Evolutionary conservation across 441 rosid species (phyloP).

Genomic region (Aleurites moluccanus): DNA sequence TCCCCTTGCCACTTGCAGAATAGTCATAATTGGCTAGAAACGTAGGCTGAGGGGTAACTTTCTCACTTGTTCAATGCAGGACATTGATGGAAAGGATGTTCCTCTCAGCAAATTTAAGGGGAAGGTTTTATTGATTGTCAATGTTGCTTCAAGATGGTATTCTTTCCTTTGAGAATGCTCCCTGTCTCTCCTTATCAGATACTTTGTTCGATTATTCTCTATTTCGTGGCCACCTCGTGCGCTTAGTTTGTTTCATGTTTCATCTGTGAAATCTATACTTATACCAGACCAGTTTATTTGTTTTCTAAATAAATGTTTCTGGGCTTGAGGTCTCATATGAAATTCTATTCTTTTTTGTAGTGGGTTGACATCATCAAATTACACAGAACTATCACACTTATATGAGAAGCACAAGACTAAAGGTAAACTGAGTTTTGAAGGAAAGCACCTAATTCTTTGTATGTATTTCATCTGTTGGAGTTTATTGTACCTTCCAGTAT

Average conservation of each 20-base stretch:
- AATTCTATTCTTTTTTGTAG: slow-evolving; percentile 41
- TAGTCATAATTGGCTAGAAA: background rate
- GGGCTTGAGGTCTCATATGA: slow-evolving; percentile 25
- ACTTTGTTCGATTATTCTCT: background rate
- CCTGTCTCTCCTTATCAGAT: background rate
- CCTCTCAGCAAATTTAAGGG: slow-evolving; percentile 81
- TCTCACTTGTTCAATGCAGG: slow-evolving; percentile 42
- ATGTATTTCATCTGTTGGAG: background rate
- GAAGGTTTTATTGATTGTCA: slow-evolving; percentile 73
- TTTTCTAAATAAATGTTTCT: background rate
- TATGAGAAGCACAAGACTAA: slow-evolving; percentile 72
- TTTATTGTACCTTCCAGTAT: background rate
- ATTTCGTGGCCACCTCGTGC: background rate
- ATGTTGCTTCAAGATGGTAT: slow-evolving; percentile 95
- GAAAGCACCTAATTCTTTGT: background rate
- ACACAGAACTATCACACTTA: slow-evolving; percentile 78
- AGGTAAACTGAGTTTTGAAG: slow-evolving; percentile 39
- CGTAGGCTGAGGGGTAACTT: background rate
- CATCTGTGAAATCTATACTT: background rate
- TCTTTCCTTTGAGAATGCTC: slow-evolving; percentile 1
- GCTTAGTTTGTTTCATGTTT: background rate
- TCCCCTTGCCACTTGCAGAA: background rate
- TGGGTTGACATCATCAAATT: slow-evolving; percentile 83
- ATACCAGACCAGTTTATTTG: background rate
- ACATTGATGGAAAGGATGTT: slow-evolving; percentile 77